phyloP scores from a whole-genome alignment of 208 protist genomes.

The Leishmania guyanensis region DNA sequence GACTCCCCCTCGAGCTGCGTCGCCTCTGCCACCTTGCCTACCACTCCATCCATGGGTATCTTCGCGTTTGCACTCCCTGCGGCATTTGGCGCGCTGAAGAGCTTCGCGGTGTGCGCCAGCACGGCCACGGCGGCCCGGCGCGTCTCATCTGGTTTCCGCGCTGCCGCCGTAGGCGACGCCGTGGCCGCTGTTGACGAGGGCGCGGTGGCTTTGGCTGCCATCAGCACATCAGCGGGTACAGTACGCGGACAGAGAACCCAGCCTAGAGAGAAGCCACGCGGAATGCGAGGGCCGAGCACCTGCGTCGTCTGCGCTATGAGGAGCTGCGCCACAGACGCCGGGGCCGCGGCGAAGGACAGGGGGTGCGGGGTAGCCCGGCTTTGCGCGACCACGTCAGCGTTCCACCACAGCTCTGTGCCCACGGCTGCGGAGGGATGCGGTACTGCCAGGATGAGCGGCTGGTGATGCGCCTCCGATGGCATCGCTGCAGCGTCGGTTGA shows the following conservation, averaged over 20 bases:
- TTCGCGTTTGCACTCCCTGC: background rate
- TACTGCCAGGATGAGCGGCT: background rate
- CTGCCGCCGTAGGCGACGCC: background rate
- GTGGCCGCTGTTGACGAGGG: background rate
- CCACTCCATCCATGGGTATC: background rate
- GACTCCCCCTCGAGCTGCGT: background rate
- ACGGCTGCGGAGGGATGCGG: background rate
- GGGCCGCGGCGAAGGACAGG: conserved; percentile 11
- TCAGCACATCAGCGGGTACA: background rate
- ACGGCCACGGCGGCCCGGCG: conserved; percentile 8
- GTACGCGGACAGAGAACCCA: conserved; percentile 28
- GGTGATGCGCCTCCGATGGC: background rate
- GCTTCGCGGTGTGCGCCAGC: conserved; percentile 1
- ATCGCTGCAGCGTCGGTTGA: conserved; percentile 3
- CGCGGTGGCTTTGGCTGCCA: background rate
- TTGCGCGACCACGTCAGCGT: conserved; percentile 46
- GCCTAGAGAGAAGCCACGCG: conserved; percentile 43
- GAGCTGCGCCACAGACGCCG: background rate
- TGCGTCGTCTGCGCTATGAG: conserved; percentile 11
- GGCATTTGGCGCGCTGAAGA: conserved; percentile 8
- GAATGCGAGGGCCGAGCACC: conserved; percentile 11
- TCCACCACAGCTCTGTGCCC: conserved; percentile 49
- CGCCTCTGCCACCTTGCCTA: background rate
- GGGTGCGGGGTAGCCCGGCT: conserved; percentile 1
- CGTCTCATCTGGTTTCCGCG: background rate